Conservation (phyloP, 192 early-diverging fungal genomes). For the Linnemannia hyalina region DNA sequence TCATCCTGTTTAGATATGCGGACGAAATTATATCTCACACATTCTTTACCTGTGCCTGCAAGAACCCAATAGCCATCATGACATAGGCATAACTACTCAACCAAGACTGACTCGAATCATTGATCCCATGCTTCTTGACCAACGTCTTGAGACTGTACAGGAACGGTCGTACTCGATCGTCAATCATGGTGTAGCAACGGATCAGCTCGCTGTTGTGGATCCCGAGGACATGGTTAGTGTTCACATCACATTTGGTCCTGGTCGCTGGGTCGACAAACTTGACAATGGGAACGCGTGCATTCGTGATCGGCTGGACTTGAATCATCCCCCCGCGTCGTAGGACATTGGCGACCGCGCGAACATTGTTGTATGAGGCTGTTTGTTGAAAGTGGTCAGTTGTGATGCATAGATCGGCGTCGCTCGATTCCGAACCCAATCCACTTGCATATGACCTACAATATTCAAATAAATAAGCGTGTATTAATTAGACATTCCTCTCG, state of each 20-base stretch:
- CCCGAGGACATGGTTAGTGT: constrained; percentile 48
- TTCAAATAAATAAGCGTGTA: neutral
- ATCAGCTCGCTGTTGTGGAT: constrained; percentile 59
- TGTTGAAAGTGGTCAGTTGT: constrained; percentile 21
- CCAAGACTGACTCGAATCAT: constrained; percentile 44
- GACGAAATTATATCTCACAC: neutral
- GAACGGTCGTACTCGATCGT: constrained; percentile 52
- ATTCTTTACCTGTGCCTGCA: constrained; percentile 41
- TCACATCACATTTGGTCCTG: constrained; percentile 54
- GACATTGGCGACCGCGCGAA: constrained; percentile 19
- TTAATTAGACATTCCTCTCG: neutral
- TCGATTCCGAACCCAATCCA: constrained; percentile 44
- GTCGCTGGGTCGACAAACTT: constrained; percentile 53
- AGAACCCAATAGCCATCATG: constrained; percentile 49
- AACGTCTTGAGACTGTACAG: constrained; percentile 48
- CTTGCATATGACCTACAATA: constrained; percentile 34
- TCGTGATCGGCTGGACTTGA: constrained; percentile 29
- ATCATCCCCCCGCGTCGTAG: constrained; percentile 51
- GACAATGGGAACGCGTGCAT: constrained; percentile 55
- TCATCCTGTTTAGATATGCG: neutral
- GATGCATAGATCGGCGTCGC: constrained; percentile 51
- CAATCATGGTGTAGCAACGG: constrained; percentile 51
- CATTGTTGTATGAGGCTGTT: constrained; percentile 21
- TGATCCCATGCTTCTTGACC: constrained; percentile 53
- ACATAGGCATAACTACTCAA: constrained; percentile 57